Evolutionary conservation across 305 asterid species (phyloP), one percentile per base, ranked within the genome.

Genomic region (Fraxinus sp.): DNA sequence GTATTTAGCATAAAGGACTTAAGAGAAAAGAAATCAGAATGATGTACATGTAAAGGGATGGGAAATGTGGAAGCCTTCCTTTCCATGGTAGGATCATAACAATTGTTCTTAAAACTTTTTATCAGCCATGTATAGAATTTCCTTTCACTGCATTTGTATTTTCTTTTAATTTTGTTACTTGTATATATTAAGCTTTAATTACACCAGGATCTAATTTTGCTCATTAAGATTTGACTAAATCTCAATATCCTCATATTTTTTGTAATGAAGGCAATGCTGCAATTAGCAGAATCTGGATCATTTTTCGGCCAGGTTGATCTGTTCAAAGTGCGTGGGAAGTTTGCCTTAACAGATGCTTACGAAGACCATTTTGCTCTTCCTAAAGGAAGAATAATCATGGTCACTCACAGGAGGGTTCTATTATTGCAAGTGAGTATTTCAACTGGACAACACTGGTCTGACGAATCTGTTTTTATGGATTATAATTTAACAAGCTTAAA

Each of bases 241-340:
- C 79, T 74, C 79, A 81, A 77, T 75, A 79, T 83, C n/a, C 49
- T 4, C 18, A 37, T 73, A 10, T 79, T 10, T 86, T 86, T 68
- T 81, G 80, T 73, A 70, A 79, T 86, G 91, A 86, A 96, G 99
- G 94, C 86, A 79, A 91, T 91, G 83, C 89, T 97, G 89, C 99
- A 97, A 86, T 83, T 93, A 82, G 99, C 98, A 59, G 98, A 97
- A 86, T 97, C 94, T 77, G 97, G 93, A 36, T 92, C 99, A 28
- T 97, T 97, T 84, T 89, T 97, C 33, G 88, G 90, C 84, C 98
- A 94, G 87, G 98, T 95, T 74, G 98, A 97, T 88, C 92, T 97
- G 84, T 97, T 97, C 72, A 97, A 94, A 90, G 98, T 93, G 75
- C 99, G 99, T 59, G 99, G 97, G 66, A 97, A 97, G 87, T 97